phyloP scores from a whole-genome alignment of 169 alveolate genomes.

The Gregarina niphandrodes region DNA sequence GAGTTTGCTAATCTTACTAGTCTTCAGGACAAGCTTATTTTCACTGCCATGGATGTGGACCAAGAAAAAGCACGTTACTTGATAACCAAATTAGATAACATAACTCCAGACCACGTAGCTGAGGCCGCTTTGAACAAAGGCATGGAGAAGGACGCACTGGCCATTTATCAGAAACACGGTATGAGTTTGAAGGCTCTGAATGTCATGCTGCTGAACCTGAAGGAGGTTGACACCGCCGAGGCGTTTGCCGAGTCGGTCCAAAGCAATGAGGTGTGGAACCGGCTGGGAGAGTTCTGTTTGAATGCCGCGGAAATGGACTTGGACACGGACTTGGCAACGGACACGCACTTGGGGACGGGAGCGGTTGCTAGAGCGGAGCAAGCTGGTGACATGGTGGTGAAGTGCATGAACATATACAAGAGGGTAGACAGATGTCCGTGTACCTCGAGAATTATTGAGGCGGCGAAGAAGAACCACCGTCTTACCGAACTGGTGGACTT shows the following conservation, averaged over 20 bases:
- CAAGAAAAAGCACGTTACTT: no score
- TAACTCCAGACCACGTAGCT: constrained; percentile 76
- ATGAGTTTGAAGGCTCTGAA: constrained; percentile 73
- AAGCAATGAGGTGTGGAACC: constrained; percentile 58
- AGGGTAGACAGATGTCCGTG: no score
- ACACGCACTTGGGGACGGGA: no score
- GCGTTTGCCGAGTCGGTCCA: constrained; percentile 32
- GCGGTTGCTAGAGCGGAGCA: no score
- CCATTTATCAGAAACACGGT: constrained; percentile 64
- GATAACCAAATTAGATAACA: no score
- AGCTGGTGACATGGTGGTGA: no score
- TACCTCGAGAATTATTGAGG: no score
- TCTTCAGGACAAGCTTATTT: constrained; percentile 67
- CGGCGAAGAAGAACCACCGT: no score
- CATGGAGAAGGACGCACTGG: constrained; percentile 73
- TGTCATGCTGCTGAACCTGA: constrained; percentile 47
- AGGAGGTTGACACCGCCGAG: constrained; percentile 28
- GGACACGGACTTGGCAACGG: no score
- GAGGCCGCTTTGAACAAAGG: constrained; percentile 50
- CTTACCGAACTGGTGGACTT: no score
- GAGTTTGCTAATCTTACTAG: constrained; percentile 78
- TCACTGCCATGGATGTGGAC: constrained; percentile 78
- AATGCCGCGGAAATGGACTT: no score
- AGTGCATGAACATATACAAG: no score
- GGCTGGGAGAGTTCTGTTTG: constrained; percentile 75